Evolutionary conservation across 352 stramenopile genomes (phyloP), one percentile per base, ranked within the genome.

Genomic region (Phytopythium delawarense): DNA sequence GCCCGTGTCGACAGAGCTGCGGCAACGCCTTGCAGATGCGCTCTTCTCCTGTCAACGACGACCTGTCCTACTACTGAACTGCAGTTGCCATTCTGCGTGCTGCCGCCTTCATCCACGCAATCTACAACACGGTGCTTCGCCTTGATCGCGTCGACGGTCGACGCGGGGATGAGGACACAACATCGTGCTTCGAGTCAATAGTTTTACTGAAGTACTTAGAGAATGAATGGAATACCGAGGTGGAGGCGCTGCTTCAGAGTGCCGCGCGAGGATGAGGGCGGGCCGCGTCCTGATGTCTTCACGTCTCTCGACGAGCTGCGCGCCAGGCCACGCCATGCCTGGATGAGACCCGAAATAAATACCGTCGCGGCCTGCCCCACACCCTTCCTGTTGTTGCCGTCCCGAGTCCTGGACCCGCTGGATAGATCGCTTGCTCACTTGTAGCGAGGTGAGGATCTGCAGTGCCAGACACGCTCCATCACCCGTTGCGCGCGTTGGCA

Each of bases 201-300:
- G 40, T 40, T 40, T 15, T 40, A 40, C 35, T 40, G 35, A 70
- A 63, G 66, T 63, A 65, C 53, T 32, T 32, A 7, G 28, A 7
- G 28, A 32, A 74, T 32, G 59, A 28, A 25, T 18, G 20, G n/a
- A 18, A 30, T 50, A 50, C 44, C 44, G 44, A 50, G 44, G 44
- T 30, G 44, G n/a, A 25, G 44, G 20, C 46, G 21, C 12, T 6
- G 23, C 25, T 53, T n/a, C 21, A 20, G 39, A 45, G n/a, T 45
- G 40, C 40, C 8, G 40, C 40, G 40, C 16, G 40, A 12, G 42
- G 42, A 49, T n/a, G 15, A 25, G 12, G 25, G 46, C 23, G 12
- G 15, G 46, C 46, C 46, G 23, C 13, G 13, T 53, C 46, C 46
- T 15, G 46, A 53, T 35, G 23, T 53, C 23, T 53, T 51, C 25